A percentile compares a stretch with the other conserved stretches of the same genome.
phyloP scores from a whole-genome alignment of 2,329 filamentous ascomycete genomes.

The Fusarium odoratissimum region DNA sequence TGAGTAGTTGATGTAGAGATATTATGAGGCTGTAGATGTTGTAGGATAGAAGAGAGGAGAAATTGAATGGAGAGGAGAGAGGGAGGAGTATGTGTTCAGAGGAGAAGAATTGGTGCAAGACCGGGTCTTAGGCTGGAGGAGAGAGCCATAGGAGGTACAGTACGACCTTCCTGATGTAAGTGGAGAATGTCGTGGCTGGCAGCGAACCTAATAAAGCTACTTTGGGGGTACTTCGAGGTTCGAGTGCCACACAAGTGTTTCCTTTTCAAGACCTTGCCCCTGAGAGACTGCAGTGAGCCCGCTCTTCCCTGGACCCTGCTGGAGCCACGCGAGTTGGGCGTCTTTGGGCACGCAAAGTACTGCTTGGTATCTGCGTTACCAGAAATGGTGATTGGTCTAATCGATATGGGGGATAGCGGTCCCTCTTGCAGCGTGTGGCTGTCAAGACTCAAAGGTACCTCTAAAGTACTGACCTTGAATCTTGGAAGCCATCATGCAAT shows the following conservation, averaged over 20 bases:
- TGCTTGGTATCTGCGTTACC: background rate
- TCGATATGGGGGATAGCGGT: slow-evolving; percentile 15
- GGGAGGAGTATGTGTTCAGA: slow-evolving; percentile 14
- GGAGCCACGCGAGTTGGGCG: slow-evolving; percentile 22
- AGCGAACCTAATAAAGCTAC: slow-evolving; percentile 7
- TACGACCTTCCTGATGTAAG: slow-evolving; percentile 20
- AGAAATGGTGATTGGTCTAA: background rate
- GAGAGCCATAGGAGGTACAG: background rate
- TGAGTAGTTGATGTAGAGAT: background rate
- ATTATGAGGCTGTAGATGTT: background rate
- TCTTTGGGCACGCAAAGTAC: slow-evolving; percentile 7
- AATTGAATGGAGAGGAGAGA: slow-evolving; percentile 5
- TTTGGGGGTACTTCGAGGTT: slow-evolving; percentile 4
- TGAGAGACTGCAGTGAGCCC: slow-evolving; percentile 25
- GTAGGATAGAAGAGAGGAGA: slow-evolving; percentile 1
- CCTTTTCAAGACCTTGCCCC: slow-evolving; percentile 27
- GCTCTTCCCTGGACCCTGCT: slow-evolving; percentile 20
- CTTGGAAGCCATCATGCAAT: slow-evolving; percentile 11
- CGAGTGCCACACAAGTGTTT: slow-evolving; percentile 16
- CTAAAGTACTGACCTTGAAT: slow-evolving; percentile 4
- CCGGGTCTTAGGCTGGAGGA: slow-evolving; percentile 3
- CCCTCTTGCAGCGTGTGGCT: slow-evolving; percentile 26
- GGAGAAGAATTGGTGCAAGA: slow-evolving; percentile 22
- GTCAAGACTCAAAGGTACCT: slow-evolving; percentile 8
- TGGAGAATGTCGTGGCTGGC: slow-evolving; percentile 28